These are phyloP conservation scores for Globisporangium megalacanthum DNA, from an alignment of 352 stramenopile species.

Conservation along the genomic window DNA sequence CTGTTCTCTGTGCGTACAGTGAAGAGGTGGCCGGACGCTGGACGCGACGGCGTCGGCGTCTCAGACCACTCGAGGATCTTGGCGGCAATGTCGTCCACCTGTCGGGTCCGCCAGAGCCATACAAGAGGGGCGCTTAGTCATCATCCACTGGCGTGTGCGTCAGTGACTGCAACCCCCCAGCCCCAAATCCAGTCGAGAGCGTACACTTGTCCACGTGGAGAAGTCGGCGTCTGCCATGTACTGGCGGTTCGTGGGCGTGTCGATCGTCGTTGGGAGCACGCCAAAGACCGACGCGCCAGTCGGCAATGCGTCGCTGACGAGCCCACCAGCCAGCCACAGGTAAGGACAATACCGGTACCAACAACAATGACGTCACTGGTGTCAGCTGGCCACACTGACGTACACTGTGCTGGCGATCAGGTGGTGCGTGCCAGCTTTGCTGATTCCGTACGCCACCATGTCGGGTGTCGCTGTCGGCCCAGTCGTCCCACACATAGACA, in stretches of 20 bases:
- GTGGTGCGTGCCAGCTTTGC: constrained; percentile 88
- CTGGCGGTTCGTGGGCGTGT: constrained; percentile 88
- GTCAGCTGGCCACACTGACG: constrained; percentile 3
- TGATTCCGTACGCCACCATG: constrained; percentile 88
- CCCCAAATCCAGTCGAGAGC: background rate
- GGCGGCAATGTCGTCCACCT: constrained; percentile 64
- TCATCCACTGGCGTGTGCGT: background rate
- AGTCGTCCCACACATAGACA: background rate
- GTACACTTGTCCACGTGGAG: constrained; percentile 75
- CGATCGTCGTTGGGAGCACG: constrained; percentile 76
- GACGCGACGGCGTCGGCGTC: constrained; percentile 27
- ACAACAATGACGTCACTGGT: too few relatives aligned
- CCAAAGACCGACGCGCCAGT: constrained; percentile 45
- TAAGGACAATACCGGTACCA: background rate
- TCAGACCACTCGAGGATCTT: constrained; percentile 76
- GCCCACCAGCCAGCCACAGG: background rate
- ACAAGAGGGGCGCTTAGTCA: background rate
- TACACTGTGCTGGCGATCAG: constrained; percentile 81
- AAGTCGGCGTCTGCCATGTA: constrained; percentile 84
- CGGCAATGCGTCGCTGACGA: constrained; percentile 44
- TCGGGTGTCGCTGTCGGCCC: constrained; percentile 41
- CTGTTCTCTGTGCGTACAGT: constrained; percentile 56
- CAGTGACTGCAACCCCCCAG: too few relatives aligned
- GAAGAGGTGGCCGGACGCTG: constrained; percentile 62
- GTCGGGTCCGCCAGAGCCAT: background rate